Conservation (phyloP, 208 protist species). For the Trypanosoma rangeli region DNA sequence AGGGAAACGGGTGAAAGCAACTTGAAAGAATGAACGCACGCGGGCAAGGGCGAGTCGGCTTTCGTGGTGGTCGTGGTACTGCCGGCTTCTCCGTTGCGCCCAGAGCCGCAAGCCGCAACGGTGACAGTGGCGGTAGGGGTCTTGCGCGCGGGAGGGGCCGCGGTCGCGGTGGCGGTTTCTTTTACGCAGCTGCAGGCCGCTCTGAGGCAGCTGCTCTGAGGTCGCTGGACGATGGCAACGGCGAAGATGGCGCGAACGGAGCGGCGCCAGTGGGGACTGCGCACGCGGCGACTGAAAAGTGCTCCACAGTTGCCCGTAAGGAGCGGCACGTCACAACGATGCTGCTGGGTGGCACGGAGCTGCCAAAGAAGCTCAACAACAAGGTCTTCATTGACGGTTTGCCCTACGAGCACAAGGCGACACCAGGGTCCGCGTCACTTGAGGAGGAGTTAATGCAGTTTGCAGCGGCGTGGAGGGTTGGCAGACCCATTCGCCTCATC, state of each 20-base stretch:
- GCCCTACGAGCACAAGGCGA: constrained; percentile 68
- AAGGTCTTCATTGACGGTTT: constrained; percentile 91
- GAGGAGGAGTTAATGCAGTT: constrained; percentile 89
- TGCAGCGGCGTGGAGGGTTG: constrained; percentile 80
- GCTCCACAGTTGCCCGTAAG: neutral
- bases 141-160: constrained; percentile 22
- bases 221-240: constrained; percentile 5
- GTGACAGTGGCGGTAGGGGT: neutral
- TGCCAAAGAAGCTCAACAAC: constrained; percentile 84
- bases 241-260: neutral
- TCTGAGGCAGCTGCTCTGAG: neutral
- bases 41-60: constrained; percentile 10
- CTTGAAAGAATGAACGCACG: constrained; percentile 10
- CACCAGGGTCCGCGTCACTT: constrained; percentile 53
- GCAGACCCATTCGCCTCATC: constrained; percentile 81
- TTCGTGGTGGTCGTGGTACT: constrained; percentile 1
- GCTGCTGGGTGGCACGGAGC: constrained; percentile 71
- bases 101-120: neutral
- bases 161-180: constrained; percentile 22
- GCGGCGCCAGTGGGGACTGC: neutral
- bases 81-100: neutral
- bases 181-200: constrained; percentile 2
- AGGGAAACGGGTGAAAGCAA: neutral
- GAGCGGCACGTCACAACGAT: constrained; percentile 50
- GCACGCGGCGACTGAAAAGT: constrained; percentile 2